These are phyloP conservation scores for Didymella keratinophila DNA, from an alignment of 2,329 filamentous ascomycete species.

Conservation along the genomic window DNA sequence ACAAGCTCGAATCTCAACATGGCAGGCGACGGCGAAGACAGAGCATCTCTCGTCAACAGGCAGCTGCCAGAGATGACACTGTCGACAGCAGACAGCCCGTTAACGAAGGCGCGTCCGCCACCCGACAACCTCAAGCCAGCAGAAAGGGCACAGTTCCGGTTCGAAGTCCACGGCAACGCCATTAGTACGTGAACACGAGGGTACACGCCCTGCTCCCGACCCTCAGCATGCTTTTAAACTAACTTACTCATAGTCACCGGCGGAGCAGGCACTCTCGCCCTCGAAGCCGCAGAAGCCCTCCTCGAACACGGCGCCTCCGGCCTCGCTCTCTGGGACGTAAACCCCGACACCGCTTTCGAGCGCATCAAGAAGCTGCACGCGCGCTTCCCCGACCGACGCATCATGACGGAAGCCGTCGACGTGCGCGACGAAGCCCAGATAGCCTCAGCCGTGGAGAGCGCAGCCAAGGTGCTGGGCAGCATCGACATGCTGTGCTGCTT, in stretches of 20 bases:
- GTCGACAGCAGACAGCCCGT: conserved; percentile 55
- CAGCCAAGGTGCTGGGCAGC: conserved; percentile 56
- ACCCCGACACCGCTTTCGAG: conserved; percentile 53
- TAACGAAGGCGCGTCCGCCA: conserved; percentile 53
- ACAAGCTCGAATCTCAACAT: conserved; percentile 27
- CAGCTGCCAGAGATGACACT: conserved; percentile 60
- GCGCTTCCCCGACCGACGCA: conserved; percentile 63
- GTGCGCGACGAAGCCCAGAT: conserved; percentile 65
- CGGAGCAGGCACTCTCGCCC: conserved; percentile 69
- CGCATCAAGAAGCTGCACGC: conserved; percentile 57
- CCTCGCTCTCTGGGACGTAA: conserved; percentile 68
- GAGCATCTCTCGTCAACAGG: conserved; percentile 55
- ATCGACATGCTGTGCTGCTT: conserved; percentile 69
- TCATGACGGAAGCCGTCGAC: conserved; percentile 64
- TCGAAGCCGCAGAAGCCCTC: conserved; percentile 66
- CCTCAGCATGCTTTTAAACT: conserved; percentile 6
- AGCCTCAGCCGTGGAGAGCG: conserved; percentile 47
- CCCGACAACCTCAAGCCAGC: conserved; percentile 53
- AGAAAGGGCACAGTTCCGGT: conserved; percentile 57
- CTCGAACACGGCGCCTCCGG: conserved; percentile 72
- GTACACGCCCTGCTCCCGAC: conserved; percentile 12
- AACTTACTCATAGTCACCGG: conserved; percentile 62
- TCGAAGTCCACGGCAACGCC: conserved; percentile 62
- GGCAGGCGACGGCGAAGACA: conserved; percentile 49
- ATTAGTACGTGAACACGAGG: conserved; percentile 54